These are phyloP conservation scores for Porodaedalea pini DNA, from an alignment of 1,284 basidiomycete genomes.

Conservation along the genomic window DNA sequence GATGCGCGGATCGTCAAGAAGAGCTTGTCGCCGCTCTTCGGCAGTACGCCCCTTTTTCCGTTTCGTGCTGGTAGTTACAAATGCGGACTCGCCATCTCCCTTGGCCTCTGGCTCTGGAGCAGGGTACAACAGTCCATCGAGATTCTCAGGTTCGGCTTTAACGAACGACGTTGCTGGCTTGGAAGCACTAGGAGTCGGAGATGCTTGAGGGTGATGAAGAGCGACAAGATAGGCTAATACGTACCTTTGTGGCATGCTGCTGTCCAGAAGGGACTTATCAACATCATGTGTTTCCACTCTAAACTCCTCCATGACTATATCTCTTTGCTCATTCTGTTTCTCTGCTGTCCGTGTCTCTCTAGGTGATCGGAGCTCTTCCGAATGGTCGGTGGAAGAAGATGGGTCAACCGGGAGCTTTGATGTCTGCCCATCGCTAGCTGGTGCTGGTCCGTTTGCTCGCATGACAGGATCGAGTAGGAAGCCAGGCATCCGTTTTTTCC, in stretches of 20 bases:
- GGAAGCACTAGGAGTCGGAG: not conserved
- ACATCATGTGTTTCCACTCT: no score
- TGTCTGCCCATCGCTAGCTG: no score
- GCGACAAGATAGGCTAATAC: not conserved
- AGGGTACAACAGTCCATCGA: not conserved
- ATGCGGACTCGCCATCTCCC: not conserved
- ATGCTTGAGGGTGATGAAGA: not conserved
- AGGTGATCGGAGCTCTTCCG: not conserved
- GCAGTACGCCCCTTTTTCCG: constrained; percentile 16
- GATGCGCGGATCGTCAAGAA: constrained; percentile 11
- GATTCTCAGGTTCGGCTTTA: not conserved
- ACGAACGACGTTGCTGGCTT: not conserved
- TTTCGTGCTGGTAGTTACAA: not conserved
- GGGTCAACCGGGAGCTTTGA: no score
- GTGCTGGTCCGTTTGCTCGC: no score
- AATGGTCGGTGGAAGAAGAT: not conserved
- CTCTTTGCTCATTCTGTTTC: not conserved
- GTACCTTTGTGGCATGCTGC: not conserved
- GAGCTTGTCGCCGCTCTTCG: constrained; percentile 11
- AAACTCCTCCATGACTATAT: not conserved
- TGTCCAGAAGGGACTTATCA: not conserved
- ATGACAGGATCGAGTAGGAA: no score
- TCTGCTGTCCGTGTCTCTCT: not conserved
- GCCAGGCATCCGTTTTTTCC: no score
- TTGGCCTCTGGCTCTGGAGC: not conserved